A percentile compares a stretch with the other conserved stretches of the same genome.
phyloP scores from a whole-genome alignment of 2,329 filamentous ascomycete genomes.

The Lasiodiplodia hormozganensis region DNA sequence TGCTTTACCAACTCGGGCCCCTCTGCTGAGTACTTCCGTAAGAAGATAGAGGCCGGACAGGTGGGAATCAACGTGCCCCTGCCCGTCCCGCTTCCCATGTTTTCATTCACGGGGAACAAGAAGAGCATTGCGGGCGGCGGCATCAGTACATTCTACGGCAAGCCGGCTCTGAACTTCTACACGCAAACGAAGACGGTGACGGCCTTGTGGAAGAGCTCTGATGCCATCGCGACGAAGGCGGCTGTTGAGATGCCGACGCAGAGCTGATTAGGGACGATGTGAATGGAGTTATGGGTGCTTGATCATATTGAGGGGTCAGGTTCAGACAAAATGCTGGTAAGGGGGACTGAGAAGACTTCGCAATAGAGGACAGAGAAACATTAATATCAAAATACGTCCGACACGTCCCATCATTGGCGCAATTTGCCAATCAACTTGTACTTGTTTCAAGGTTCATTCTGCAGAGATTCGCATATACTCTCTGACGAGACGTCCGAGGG shows the following conservation, averaged over 20 bases:
- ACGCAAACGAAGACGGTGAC: constrained; percentile 99
- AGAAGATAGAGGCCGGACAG: constrained; percentile 83
- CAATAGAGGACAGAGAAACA: neutral
- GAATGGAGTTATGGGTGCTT: too few relatives aligned
- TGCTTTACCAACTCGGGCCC: constrained; percentile 83
- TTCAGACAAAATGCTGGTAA: neutral
- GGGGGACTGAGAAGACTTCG: neutral
- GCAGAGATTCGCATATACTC: too few relatives aligned
- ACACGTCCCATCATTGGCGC: too few relatives aligned
- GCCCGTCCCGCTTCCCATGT: constrained; percentile 62
- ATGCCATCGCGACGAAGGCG: constrained; percentile 84
- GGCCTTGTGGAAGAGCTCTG: constrained; percentile 83
- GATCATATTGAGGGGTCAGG: too few relatives aligned
- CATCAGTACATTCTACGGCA: constrained; percentile 93
- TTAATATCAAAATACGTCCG: neutral
- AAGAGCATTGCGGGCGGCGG: constrained; percentile 91
- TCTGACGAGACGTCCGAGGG: too few relatives aligned
- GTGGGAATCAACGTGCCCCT: constrained; percentile 74
- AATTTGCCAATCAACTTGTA: too few relatives aligned
- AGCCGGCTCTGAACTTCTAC: constrained; percentile 91
- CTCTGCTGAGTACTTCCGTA: constrained; percentile 79
- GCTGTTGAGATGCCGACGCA: constrained; percentile 87
- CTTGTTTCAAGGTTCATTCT: too few relatives aligned
- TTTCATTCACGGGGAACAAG: constrained; percentile 75
- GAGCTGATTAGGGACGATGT: neutral